Base-by-base conservation (phyloP, 2,329 filamentous ascomycete genomes). In the Sclerotinia borealis region DNA sequence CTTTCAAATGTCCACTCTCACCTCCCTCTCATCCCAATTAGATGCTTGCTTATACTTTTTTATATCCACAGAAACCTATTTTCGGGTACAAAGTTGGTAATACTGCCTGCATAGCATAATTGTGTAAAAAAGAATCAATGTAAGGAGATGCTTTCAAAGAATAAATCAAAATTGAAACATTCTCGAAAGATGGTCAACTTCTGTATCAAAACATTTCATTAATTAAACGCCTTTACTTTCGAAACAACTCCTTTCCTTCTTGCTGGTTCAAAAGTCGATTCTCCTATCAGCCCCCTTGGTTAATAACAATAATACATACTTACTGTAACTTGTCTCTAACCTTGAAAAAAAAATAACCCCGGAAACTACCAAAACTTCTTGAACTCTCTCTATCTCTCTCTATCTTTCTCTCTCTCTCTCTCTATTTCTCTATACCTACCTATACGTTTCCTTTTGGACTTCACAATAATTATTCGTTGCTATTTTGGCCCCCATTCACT, bases 381-480 rank as follows among this genome's bases (percentile, higher is more conserved):
- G 41, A 25, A 22, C n/a, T n/a, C 54, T 41, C 8, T 56, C 34
- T 31, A 39, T 62, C n/a, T n/a, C n/a, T n/a, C n/a, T n/a, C n/a
- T n/a, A n/a, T n/a, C n/a, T n/a, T n/a, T n/a, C n/a, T n/a, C n/a
- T n/a, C n/a, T n/a, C n/a, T n/a, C n/a, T n/a, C n/a, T n/a, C n/a
- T n/a, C n/a, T n/a, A n/a, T n/a, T n/a, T n/a, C n/a, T n/a, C n/a
- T n/a, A n/a, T n/a, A n/a, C n/a, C n/a, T n/a, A n/a, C n/a, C n/a
- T n/a, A n/a, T n/a, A n/a, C n/a, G n/a, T n/a, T n/a, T n/a, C 31
- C 60, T 63, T 63, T 49, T 58, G 60, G 29, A 27, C 41, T 27
- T 48, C 19, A n/a, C 25, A 45, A 62, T 8, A 25, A 34, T 39
- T 22, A 17, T 41, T 58, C 60, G 41, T 36, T 58, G 43, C 36